These are phyloP conservation scores for Plectosphaerella cucumerina DNA, from an alignment of 2,329 filamentous ascomycete species.

Conservation along the genomic window DNA sequence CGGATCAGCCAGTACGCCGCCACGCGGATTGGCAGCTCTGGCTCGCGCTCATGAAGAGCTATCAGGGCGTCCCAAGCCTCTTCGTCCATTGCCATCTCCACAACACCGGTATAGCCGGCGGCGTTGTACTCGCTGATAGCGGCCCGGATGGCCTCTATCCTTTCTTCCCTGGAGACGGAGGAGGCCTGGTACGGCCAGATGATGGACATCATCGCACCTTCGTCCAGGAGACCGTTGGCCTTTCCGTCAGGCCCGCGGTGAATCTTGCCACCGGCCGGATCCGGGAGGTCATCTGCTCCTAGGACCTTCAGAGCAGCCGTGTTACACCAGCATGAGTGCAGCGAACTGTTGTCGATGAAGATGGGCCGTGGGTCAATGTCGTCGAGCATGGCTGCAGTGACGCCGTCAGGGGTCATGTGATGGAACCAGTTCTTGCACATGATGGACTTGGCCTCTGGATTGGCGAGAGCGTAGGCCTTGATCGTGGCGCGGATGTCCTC, in stretches of 20 bases:
- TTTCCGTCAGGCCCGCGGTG: constrained; percentile 43
- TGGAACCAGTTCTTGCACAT: constrained; percentile 40
- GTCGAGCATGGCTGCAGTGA: constrained; percentile 34
- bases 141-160: constrained; percentile 40
- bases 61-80: constrained; percentile 48
- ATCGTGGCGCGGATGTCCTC: constrained; percentile 31
- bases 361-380: constrained; percentile 45
- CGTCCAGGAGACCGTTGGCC: constrained; percentile 45
- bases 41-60: constrained; percentile 33
- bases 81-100: constrained; percentile 61
- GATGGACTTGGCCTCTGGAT: constrained; percentile 31
- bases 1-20: constrained; percentile 55
- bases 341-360: constrained; percentile 52
- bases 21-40: constrained; percentile 38
- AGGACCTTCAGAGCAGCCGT: constrained; percentile 46
- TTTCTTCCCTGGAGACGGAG: constrained; percentile 42
- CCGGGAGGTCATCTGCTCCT: constrained; percentile 36
- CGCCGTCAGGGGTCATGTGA: constrained; percentile 33
- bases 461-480: constrained; percentile 22
- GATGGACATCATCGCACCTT: constrained; percentile 46
- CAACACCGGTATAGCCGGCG: constrained; percentile 49
- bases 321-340: constrained; percentile 56
- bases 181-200: constrained; percentile 52
- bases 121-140: constrained; percentile 46
- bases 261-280: constrained; percentile 48